These are phyloP conservation scores for Nannizzia gypsea DNA, from an alignment of 2,329 filamentous ascomycete species.

Conservation along the genomic window DNA sequence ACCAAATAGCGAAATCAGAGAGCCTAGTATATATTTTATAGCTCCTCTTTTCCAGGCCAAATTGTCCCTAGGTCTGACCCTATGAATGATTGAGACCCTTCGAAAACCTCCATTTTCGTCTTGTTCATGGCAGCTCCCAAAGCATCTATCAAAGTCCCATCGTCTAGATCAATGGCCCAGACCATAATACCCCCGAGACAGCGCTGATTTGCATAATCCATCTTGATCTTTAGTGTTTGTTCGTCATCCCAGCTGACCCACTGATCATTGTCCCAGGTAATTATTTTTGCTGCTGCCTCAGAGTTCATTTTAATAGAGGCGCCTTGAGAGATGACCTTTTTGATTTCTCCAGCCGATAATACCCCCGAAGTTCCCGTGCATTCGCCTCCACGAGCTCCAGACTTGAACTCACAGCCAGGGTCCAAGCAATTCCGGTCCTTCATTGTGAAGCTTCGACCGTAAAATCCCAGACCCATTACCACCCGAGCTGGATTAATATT, in stretches of 20 bases:
- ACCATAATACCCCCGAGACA: slow-evolving; percentile 20
- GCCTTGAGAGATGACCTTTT: slow-evolving; percentile 14
- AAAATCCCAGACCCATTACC: slow-evolving; percentile 22
- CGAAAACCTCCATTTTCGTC: background rate
- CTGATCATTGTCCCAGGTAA: slow-evolving; percentile 20
- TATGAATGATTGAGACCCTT: background rate
- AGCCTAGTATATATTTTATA: too few relatives aligned
- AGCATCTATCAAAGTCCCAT: slow-evolving; percentile 7
- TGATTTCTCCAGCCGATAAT: slow-evolving; percentile 26
- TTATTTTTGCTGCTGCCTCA: slow-evolving; percentile 19
- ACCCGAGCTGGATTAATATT: slow-evolving; percentile 21
- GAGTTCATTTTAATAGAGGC: slow-evolving; percentile 14
- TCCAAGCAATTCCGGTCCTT: slow-evolving; percentile 18
- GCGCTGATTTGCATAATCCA: slow-evolving; percentile 21
- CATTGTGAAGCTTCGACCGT: slow-evolving; percentile 20
- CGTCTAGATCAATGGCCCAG: slow-evolving; percentile 11
- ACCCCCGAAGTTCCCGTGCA: slow-evolving; percentile 21
- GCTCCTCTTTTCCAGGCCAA: background rate
- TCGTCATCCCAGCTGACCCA: slow-evolving; percentile 26
- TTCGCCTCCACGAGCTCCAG: slow-evolving; percentile 17
- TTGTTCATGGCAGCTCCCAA: slow-evolving; percentile 1
- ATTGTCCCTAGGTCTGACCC: background rate
- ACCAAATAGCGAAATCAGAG: too few relatives aligned
- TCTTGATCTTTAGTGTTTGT: slow-evolving; percentile 25
- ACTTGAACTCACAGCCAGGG: slow-evolving; percentile 23